Conservation (phyloP, 768 basidiomycete species). For the Collybia nuda region DNA sequence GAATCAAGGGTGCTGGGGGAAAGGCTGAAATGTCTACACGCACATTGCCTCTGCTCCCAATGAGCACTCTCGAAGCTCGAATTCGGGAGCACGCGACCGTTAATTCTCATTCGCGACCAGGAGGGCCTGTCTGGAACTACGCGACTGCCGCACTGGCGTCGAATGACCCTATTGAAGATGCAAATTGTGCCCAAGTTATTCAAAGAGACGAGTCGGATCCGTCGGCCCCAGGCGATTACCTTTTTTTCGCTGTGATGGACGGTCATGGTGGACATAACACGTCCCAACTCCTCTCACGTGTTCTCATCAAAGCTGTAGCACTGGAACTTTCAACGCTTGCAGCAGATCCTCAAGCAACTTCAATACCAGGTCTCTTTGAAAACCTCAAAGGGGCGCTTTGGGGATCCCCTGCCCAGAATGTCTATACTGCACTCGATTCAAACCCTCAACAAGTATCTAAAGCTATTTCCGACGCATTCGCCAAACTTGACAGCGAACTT, state of each 20-base stretch:
- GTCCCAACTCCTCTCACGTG: constrained; percentile 77
- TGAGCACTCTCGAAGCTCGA: constrained; percentile 53
- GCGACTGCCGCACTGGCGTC: constrained; percentile 78
- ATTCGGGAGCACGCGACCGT: constrained; percentile 53
- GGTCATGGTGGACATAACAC: constrained; percentile 88
- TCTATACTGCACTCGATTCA: constrained; percentile 23
- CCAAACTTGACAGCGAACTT: constrained; percentile 83
- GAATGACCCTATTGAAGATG: constrained; percentile 93
- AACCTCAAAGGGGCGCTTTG: constrained; percentile 39
- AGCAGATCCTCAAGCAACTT: constrained; percentile 27
- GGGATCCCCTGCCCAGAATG: constrained; percentile 25
- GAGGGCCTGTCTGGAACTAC: constrained; percentile 69
- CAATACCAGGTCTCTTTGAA: constrained; percentile 31
- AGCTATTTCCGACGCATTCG: constrained; percentile 78
- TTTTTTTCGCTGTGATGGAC: constrained; percentile 90
- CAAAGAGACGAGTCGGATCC: constrained; percentile 60
- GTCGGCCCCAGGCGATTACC: constrained; percentile 63
- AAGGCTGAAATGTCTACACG: constrained; percentile 53
- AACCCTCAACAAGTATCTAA: constrained; percentile 56
- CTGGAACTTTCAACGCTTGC: constrained; percentile 67
- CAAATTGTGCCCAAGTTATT: constrained; percentile 70
- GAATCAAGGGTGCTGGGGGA: constrained; percentile 57
- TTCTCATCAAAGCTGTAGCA: constrained; percentile 82
- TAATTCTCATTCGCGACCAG: constrained; percentile 45
- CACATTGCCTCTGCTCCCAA: constrained; percentile 55